These are phyloP conservation scores for Arctium minus DNA, from an alignment of 129 eudicot genomes.

Conservation along the genomic window DNA sequence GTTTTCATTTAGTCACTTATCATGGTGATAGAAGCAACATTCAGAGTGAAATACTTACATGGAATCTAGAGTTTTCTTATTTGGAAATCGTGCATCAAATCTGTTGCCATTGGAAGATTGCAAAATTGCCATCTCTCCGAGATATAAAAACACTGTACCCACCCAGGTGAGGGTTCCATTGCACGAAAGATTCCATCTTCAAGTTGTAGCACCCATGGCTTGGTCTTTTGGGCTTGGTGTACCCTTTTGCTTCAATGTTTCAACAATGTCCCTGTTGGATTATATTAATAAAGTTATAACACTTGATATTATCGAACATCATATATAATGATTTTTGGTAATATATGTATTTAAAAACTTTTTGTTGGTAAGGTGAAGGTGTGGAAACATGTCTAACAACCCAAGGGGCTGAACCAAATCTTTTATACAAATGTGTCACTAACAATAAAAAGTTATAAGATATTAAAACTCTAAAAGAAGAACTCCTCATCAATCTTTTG, in stretches of 20 bases:
- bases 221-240: conserved; percentile 60
- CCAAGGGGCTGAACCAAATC: not conserved
- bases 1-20: not conserved
- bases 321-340: too few relatives aligned
- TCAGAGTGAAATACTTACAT: not conserved
- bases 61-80: not conserved
- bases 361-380: too few relatives aligned
- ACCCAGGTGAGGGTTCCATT: not conserved
- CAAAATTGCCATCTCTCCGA: not conserved
- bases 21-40: not conserved
- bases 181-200: not conserved
- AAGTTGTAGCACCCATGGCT: conserved; percentile 45
- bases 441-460: too few relatives aligned
- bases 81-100: not conserved
- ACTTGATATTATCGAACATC: not conserved
- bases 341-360: too few relatives aligned
- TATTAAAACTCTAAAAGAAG: too few relatives aligned
- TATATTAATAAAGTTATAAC: not conserved
- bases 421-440: not conserved
- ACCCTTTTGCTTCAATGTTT: conserved; percentile 43
- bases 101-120: not conserved
- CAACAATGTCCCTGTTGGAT: not conserved
- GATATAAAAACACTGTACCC: not conserved
- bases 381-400: too few relatives aligned
- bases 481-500: too few relatives aligned